Evolutionary conservation across 2,329 filamentous ascomycete genomes (phyloP), one percentile per base, ranked within the genome.

Genomic region (Nigrospora osmanthi): DNA sequence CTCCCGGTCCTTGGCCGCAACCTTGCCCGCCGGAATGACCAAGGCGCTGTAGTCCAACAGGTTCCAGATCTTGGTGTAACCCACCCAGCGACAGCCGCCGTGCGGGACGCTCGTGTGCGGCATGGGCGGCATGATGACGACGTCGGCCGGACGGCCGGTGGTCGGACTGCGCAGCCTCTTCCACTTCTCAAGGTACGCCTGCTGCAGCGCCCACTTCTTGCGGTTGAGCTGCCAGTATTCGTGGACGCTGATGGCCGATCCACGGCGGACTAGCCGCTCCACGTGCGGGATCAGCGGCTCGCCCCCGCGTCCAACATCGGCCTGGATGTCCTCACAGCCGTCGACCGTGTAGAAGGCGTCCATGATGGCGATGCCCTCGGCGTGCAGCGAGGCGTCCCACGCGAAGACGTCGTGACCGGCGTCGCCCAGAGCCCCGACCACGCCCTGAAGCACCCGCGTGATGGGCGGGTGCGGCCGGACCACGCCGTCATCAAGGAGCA

Each of bases 201-300:
- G 72, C 49, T 81, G 76, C 4, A 70, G 63, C 0, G 62, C 64
- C 23, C 68, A 46, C 53, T 83, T 84, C 23, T 69, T 67, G 48
- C 67, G 76, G 60, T 83, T 84, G 7, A 85, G 66, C 52, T 83
- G 79, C 81, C 80, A 85, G 59, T 85, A 85, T 5, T 80, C 68
- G 46, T 78, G 83, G 0, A 83, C 78, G 0, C 76, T 80, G 13
- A 83, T 76, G 1, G 77, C 57, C 11, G 68, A 51, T 2, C 68
- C 74, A 0, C 32, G 61, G 41, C 71, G 71, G 16, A 76, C 58
- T 11, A 78, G 58, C 0, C 62, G 64, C 54, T 76, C 65, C 2
- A 80, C 73, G 43, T 73, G 69, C 0, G 70, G 69, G n/a, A 75
- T 62, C 36, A 64, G 65, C 0, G 73, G 73, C 46, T 79, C 75